Conservation (phyloP, 345 rosid genomes). For the Arabidopsis thaliana region DNA sequence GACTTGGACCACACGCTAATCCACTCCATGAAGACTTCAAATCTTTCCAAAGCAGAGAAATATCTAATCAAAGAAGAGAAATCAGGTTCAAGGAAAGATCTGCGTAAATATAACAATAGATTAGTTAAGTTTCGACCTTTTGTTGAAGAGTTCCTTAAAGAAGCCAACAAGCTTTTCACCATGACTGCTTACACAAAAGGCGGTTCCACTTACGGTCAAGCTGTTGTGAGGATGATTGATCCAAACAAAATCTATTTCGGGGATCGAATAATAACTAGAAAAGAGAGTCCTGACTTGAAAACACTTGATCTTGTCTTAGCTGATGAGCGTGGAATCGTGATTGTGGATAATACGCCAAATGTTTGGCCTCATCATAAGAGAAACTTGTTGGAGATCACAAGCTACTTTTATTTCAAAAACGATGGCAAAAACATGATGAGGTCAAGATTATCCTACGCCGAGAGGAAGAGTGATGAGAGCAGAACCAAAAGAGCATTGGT, state of each 20-base stretch:
- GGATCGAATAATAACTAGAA: conserved; percentile 19
- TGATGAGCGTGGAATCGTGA: conserved; percentile 6
- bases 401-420: neutral
- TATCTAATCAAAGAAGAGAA: conserved; percentile 15
- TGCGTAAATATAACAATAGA: neutral
- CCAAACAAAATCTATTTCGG: conserved; percentile 17
- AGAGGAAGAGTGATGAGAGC: conserved; percentile 23
- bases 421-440: neutral
- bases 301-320: conserved; percentile 31
- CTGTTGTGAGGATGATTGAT: conserved; percentile 19
- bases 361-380: conserved; percentile 28
- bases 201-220: neutral
- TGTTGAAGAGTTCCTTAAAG: conserved; percentile 1
- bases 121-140: conserved; percentile 30
- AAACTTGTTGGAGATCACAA: conserved; percentile 26
- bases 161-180: conserved; percentile 34
- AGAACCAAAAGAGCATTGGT: conserved; percentile 1
- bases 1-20: conserved; percentile 44
- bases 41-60: conserved; percentile 29
- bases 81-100: neutral
- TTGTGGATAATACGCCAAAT: neutral
- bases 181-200: conserved; percentile 28
- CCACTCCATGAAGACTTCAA: conserved; percentile 3
- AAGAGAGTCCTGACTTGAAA: conserved; percentile 1
- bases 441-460: neutral